Base-by-base conservation (phyloP, 306 rosid genomes). In the Vigna nakashimae region DNA sequence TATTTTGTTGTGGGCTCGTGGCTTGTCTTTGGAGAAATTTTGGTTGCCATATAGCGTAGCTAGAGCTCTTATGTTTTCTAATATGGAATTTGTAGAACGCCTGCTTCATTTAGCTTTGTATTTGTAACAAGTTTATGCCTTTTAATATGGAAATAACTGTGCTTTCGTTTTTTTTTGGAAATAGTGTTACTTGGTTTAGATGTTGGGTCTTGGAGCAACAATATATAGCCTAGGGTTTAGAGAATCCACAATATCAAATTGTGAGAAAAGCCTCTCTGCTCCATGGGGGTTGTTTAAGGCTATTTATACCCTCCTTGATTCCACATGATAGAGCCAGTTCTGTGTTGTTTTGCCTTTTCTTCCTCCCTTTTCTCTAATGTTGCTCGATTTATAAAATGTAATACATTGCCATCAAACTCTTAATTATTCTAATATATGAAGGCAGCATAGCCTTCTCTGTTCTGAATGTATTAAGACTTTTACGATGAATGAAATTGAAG, bases 321-420 rank as follows among this genome's bases (percentile, higher is more conserved):
- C 69, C 69, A 64, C 69, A 0, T 60, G 43, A 28, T 60, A 12
- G 43, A 34, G 45, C 43, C 46, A 30, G 3, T 4, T 0, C 36
- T 1, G 4, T 38, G 22, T 17, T 38, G 50, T 30, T n/a, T 15
- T 38, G 26, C 48, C 69, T 63, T 63, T 58, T 15, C 3, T 30
- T 1, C 16, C 2, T 52, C 28, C 59, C 5, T 18, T 53, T 71
- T 18, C 34, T 28, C 14, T 56, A 46, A 50, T 66, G 15, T 72
- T 66, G 34, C 66, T 71, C 43, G 75, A 66, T 84, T 43, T 71
- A 20, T 51, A 26, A 65, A 71, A 32, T 51, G 43, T 43, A 60
- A 34, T 82, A 2, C 20, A 26, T 22, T 59, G 69, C 62, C 40
- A 32, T 78, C 73, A 52, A 22, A 58, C 57, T 73, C n/a, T 38